A percentile compares a stretch with the other conserved stretches of the same genome.
Conservation (phyloP, 2,329 filamentous ascomycete genomes). For the Ambrosiella xylebori region DNA sequence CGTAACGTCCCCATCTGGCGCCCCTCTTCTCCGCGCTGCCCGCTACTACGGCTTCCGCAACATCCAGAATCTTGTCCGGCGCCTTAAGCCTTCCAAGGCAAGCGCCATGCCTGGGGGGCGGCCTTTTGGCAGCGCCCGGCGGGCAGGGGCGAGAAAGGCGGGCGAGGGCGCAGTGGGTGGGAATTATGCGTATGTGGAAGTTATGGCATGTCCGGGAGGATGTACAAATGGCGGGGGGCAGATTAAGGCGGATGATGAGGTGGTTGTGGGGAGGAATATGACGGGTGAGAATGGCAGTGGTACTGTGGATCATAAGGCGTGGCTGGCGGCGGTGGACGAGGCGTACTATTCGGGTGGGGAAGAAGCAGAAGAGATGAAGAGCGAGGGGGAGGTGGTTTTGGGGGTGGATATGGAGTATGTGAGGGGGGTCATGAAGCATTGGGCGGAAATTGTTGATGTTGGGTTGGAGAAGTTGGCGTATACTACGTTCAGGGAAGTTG, state of each 20-base stretch:
- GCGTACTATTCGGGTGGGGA: constrained; percentile 72
- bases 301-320: constrained; percentile 68
- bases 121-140: constrained; percentile 37
- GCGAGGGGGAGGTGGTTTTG: constrained; percentile 27
- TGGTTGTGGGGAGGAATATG: constrained; percentile 32
- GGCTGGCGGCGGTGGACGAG: constrained; percentile 68
- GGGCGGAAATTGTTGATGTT: constrained; percentile 56
- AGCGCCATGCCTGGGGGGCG: constrained; percentile 68
- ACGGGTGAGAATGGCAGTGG: constrained; percentile 21
- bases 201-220: constrained; percentile 98
- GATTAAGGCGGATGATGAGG: constrained; percentile 72
- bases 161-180: background rate
- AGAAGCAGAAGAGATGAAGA: background rate
- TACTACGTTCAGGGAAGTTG: constrained; percentile 80
- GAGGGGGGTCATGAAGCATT: constrained; percentile 54
- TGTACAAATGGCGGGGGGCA: constrained; percentile 97
- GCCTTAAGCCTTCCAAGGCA: constrained; percentile 61
- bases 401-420: constrained; percentile 51
- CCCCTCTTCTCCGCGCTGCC: constrained; percentile 58
- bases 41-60: constrained; percentile 96
- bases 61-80: constrained; percentile 93
- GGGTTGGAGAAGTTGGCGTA: constrained; percentile 54
- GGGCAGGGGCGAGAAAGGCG: constrained; percentile 31
- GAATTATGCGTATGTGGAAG: constrained; percentile 87
- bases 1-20: constrained; percentile 35